Base-by-base conservation (phyloP, 345 rosid species). In the Reutealis trisperma region DNA sequence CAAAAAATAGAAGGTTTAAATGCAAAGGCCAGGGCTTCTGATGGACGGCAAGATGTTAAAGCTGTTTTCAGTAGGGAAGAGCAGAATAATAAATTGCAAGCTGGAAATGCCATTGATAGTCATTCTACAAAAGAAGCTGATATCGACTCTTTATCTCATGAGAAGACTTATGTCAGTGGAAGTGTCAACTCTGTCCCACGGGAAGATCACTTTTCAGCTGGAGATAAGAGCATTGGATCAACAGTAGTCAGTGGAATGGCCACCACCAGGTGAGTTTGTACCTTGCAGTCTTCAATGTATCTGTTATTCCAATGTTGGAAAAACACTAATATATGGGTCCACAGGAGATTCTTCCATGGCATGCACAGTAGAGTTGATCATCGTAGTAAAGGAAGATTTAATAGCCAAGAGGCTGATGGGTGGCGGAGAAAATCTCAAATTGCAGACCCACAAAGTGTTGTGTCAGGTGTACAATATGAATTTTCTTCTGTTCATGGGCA, bases 1-100 rank as follows among this genome's bases (percentile, higher is more conserved):
- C 90, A 88, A 89, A 92, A 96, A 86, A 91, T 96, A 72, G 93
- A 96, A 85, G 88, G 93, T 74, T 81, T 96, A 80, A 96, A 94
- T 85, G 91, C 90, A 7, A 96, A 90, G 87, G 85, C 87, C 5
- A 90, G 94, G 59, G 88, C 85, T 63, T 79, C 84, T 74, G 96
- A 87, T 82, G 89, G 82, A 68, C 79, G 83, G 62, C 81, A 75
- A 73, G 94, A 87, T 76, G 76, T 73, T 74, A 67, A 83, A 61
- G 78, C 84, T 71, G 74, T 71, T 71, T 77, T 82, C 62, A 65
- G 67, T 70, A 81, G 84, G 80, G 85, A 83, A 63, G 91, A 80
- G 77, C 90, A 79, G 72, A 86, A 84, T 73, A 83, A 80, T 74
- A 87, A 72, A 74, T 62, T 79, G n/a, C 86, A 83, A 71, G 80